Evolutionary conservation across 2,329 filamentous ascomycete species (phyloP).

Genomic region (Fusarium nisikadoi): DNA sequence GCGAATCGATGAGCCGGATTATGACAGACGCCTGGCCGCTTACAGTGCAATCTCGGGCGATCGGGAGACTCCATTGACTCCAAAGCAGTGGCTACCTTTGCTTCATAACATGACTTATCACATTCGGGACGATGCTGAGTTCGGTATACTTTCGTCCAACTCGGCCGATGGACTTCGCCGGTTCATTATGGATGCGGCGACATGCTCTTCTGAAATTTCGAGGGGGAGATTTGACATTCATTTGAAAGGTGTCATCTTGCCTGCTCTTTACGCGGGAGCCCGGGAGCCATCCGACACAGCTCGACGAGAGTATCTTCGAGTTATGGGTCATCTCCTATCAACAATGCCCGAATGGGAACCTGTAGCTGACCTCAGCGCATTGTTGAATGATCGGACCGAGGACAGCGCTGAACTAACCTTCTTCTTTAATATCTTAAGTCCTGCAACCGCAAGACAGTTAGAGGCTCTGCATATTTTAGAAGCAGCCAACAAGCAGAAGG

Average conservation of each 20-base stretch:
- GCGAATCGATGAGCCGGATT: slow-evolving; percentile 87
- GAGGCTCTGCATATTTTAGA: slow-evolving; percentile 84
- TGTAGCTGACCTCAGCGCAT: slow-evolving; percentile 76
- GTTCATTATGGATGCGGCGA: slow-evolving; percentile 74
- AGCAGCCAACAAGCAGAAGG: slow-evolving; percentile 69
- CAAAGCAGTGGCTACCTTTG: slow-evolving; percentile 86
- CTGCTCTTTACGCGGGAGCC: slow-evolving; percentile 79
- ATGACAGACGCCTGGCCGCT: slow-evolving; percentile 80
- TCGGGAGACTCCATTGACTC: slow-evolving; percentile 67
- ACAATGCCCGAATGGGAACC: slow-evolving; percentile 75
- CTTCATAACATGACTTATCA: slow-evolving; percentile 91
- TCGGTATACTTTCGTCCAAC: slow-evolving; percentile 82
- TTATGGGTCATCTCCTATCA: slow-evolving; percentile 82
- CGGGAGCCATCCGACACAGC: slow-evolving; percentile 85
- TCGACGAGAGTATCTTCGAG: slow-evolving; percentile 80
- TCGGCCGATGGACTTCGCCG: slow-evolving; percentile 83
- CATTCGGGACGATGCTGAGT: slow-evolving; percentile 86
- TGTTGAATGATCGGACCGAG: slow-evolving; percentile 72
- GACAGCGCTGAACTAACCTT: slow-evolving; percentile 76
- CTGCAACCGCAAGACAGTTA: slow-evolving; percentile 85
- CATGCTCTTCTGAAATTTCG: slow-evolving; percentile 49
- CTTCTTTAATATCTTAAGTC: slow-evolving; percentile 92
- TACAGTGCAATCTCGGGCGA: slow-evolving; percentile 77
- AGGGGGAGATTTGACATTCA: slow-evolving; percentile 64
- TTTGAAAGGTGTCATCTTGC: slow-evolving; percentile 73